Conservation (phyloP, 768 basidiomycete species). For the Auriscalpium orientale region DNA sequence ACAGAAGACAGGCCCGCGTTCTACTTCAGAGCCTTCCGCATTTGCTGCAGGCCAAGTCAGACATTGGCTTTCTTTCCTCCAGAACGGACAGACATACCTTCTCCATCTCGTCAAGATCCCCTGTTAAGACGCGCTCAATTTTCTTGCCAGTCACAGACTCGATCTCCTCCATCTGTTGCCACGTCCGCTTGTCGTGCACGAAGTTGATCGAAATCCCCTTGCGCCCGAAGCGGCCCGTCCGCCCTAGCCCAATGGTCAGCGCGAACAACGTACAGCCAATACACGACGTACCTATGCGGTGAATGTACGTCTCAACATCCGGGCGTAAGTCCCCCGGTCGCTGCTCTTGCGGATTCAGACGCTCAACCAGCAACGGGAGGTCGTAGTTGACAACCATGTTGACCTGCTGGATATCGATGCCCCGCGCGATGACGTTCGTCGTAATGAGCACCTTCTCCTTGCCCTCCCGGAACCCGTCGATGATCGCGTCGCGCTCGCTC, state of each 20-base stretch:
- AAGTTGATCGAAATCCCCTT: constrained; percentile 98
- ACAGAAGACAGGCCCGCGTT: too few species aligned
- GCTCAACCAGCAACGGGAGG: constrained; percentile 78
- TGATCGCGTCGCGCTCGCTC: constrained; percentile 80
- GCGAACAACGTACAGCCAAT: neutral
- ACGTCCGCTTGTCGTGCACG: constrained; percentile 84
- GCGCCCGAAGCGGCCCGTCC: constrained; percentile 96
- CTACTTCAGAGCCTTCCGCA: constrained; percentile 74
- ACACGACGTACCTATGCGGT: constrained; percentile 76
- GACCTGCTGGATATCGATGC: constrained; percentile 97
- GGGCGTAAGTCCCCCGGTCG: constrained; percentile 49
- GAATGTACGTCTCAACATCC: constrained; percentile 96
- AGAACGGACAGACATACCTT: constrained; percentile 41
- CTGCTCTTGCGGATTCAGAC: constrained; percentile 30
- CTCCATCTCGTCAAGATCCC: constrained; percentile 92
- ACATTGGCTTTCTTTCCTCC: neutral
- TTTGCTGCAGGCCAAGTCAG: constrained; percentile 41
- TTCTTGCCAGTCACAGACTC: constrained; percentile 68
- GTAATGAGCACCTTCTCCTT: constrained; percentile 97
- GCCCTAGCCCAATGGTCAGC: constrained; percentile 43
- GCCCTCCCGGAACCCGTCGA: constrained; percentile 94
- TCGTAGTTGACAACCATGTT: constrained; percentile 99
- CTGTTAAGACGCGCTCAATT: constrained; percentile 82
- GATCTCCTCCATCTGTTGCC: constrained; percentile 85
- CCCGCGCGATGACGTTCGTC: constrained; percentile 96